phyloP scores from a whole-genome alignment of 768 basidiomycete species.

The Kwoniella newhampshirensis region DNA sequence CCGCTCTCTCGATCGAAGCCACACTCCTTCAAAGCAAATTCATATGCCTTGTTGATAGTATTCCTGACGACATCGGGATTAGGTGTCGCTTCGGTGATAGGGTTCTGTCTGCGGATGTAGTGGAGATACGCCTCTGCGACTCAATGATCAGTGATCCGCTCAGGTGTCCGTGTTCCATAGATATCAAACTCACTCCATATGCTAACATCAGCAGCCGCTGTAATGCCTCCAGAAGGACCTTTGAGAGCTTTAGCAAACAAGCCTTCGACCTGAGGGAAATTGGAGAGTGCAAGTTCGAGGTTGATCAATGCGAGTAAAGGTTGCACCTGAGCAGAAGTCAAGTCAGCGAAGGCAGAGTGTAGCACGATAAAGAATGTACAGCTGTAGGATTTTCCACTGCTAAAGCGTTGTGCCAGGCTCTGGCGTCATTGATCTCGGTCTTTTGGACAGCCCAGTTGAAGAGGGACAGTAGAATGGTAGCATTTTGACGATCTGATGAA shows the following conservation, averaged over 20 bases:
- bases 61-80: conserved; percentile 63
- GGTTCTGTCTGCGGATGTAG: conserved; percentile 77
- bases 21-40: conserved; percentile 84
- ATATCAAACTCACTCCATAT: conserved; percentile 62
- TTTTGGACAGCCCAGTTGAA: conserved; percentile 73
- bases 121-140: conserved; percentile 74
- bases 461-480: conserved; percentile 69
- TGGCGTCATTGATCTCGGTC: conserved; percentile 75
- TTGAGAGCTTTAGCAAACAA: conserved; percentile 84
- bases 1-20: conserved; percentile 90
- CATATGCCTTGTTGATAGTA: conserved; percentile 81
- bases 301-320: conserved; percentile 57
- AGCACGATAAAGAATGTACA: conserved; percentile 60
- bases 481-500: conserved; percentile 30
- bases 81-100: conserved; percentile 53
- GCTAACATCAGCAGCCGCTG: conserved; percentile 80
- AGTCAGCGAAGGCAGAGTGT: neutral
- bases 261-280: conserved; percentile 74
- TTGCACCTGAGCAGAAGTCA: conserved; percentile 52
- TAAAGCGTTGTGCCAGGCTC: conserved; percentile 76
- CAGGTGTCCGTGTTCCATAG: too few species aligned
- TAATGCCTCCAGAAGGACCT: conserved; percentile 46
- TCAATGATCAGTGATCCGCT: too few species aligned
- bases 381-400: conserved; percentile 87
- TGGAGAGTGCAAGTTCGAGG: conserved; percentile 56